Percentiles rank a stretch among this genome's conserved stretches.
These are phyloP conservation scores for Coleophoma cylindrospora DNA, from an alignment of 2,329 filamentous ascomycete species.

Conservation along the genomic window DNA sequence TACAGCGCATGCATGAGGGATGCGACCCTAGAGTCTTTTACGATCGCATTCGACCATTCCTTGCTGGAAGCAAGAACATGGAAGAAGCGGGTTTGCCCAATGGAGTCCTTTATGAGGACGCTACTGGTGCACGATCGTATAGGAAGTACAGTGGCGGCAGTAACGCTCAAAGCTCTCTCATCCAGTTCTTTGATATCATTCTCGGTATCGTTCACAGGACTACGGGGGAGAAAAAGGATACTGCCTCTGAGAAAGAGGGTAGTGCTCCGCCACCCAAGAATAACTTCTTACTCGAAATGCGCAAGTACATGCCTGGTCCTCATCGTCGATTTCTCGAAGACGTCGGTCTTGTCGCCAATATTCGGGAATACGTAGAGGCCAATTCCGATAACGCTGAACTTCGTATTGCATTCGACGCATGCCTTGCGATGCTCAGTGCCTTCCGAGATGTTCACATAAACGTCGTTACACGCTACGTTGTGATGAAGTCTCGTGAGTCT, in stretches of 20 bases:
- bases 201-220: constrained; percentile 87
- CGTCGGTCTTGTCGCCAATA: constrained; percentile 75
- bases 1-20: constrained; percentile 89
- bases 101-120: constrained; percentile 84
- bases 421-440: constrained; percentile 67
- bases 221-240: constrained; percentile 65
- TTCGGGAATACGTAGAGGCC: constrained; percentile 73
- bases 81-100: constrained; percentile 82
- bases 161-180: constrained; percentile 93
- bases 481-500: constrained; percentile 76
- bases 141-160: constrained; percentile 89
- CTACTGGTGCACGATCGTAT: constrained; percentile 60
- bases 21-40: constrained; percentile 96
- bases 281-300: constrained; percentile 97
- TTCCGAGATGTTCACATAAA: constrained; percentile 81
- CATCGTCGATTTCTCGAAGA: constrained; percentile 87
- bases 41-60: constrained; percentile 89
- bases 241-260: constrained; percentile 37
- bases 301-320: constrained; percentile 90
- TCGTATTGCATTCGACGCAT: constrained; percentile 82
- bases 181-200: constrained; percentile 95
- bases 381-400: constrained; percentile 59
- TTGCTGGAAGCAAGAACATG: constrained; percentile 98
- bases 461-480: constrained; percentile 93
- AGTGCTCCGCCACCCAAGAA: constrained; percentile 53